Conservation (phyloP, 2,329 filamentous ascomycete species). For the Claviceps arundinis region DNA sequence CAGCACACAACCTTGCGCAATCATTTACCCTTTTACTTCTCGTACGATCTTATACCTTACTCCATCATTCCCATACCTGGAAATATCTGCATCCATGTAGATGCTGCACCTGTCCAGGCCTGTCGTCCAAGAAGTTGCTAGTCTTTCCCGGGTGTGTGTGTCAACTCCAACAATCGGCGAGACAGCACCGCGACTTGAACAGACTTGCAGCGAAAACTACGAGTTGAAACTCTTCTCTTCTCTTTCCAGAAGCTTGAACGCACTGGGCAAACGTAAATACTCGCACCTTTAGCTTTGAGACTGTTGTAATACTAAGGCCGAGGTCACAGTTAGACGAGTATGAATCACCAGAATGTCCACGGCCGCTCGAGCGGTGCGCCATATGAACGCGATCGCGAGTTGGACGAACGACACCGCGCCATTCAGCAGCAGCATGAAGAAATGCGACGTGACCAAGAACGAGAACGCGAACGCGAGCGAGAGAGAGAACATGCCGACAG, state of each 20-base stretch:
- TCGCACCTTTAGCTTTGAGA: neutral
- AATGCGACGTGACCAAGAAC: slow-evolving; percentile 37
- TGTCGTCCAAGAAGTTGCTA: slow-evolving; percentile 20
- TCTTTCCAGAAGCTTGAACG: neutral
- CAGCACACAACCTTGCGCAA: neutral
- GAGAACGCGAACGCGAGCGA: slow-evolving; percentile 44
- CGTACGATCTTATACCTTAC: neutral
- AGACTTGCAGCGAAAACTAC: neutral
- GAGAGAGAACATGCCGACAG: slow-evolving; percentile 41
- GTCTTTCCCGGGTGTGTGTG: slow-evolving; percentile 9
- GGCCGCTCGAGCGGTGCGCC: slow-evolving; percentile 24
- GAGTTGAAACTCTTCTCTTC: neutral
- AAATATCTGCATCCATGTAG: slow-evolving; percentile 22
- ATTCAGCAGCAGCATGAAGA: slow-evolving; percentile 35
- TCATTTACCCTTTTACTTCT: neutral
- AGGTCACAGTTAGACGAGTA: slow-evolving; percentile 16
- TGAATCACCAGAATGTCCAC: slow-evolving; percentile 35
- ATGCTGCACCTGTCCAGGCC: slow-evolving; percentile 17
- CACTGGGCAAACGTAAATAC: neutral
- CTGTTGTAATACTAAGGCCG: slow-evolving; percentile 1
- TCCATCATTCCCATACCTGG: slow-evolving; percentile 1
- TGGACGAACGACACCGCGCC: slow-evolving; percentile 34
- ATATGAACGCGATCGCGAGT: slow-evolving; percentile 36
- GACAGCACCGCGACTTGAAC: neutral
- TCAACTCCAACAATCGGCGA: slow-evolving; percentile 1